Percentiles rank a stretch among this genome's conserved stretches.
Conservation (phyloP, 2,329 filamentous ascomycete species). For the Arthroderma uncinatum region DNA sequence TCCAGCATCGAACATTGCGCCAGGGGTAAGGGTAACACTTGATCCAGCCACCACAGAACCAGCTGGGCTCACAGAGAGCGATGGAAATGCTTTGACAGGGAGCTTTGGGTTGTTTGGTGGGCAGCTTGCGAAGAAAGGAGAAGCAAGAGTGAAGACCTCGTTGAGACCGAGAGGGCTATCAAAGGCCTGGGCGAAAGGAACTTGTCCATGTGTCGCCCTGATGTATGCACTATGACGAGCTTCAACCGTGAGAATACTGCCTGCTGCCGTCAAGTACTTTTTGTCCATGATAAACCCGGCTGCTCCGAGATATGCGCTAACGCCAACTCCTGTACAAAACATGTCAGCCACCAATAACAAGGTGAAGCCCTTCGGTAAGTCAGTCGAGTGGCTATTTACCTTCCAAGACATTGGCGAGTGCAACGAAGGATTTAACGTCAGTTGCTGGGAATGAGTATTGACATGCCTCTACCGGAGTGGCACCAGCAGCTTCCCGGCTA, state of each 20-base stretch:
- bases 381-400: constrained; percentile 30
- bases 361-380: too few species aligned
- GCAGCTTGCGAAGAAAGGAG: constrained; percentile 50
- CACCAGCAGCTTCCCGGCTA: constrained; percentile 23
- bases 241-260: constrained; percentile 53
- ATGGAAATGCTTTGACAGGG: constrained; percentile 51
- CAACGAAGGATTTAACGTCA: constrained; percentile 41
- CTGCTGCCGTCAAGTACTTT: constrained; percentile 50
- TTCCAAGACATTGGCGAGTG: constrained; percentile 45
- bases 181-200: constrained; percentile 49
- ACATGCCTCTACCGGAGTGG: constrained; percentile 43
- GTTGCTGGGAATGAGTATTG: constrained; percentile 46
- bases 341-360: too few species aligned
- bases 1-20: constrained; percentile 14
- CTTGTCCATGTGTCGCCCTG: constrained; percentile 39
- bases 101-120: constrained; percentile 44
- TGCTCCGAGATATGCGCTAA: constrained; percentile 52
- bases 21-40: constrained; percentile 12
- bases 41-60: constrained; percentile 11
- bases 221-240: constrained; percentile 54
- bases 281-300: constrained; percentile 48
- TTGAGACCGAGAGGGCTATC: constrained; percentile 49
- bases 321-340: constrained; percentile 32
- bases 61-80: constrained; percentile 24
- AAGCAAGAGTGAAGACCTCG: constrained; percentile 54